Evolutionary conservation across 2,329 filamentous ascomycete genomes (phyloP).

Genomic region (Aulographum hederae): DNA sequence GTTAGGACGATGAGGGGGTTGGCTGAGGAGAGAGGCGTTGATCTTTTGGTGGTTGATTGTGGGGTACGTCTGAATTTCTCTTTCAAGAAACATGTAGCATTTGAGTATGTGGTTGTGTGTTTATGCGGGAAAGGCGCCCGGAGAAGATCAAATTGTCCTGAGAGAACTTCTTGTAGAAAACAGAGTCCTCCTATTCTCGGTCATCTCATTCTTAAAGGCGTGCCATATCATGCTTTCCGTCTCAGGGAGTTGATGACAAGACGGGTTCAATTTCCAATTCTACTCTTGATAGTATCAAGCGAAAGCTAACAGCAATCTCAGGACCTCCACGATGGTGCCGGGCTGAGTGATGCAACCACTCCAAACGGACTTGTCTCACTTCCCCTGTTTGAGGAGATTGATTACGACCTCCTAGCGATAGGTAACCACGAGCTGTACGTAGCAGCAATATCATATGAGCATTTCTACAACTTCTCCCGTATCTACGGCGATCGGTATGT

Average conservation of each 20-base stretch:
- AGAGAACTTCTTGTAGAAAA: too few species aligned
- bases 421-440: constrained; percentile 51
- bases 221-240: too few species aligned
- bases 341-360: constrained; percentile 40
- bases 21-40: constrained; percentile 36
- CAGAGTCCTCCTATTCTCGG: too few species aligned
- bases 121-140: too few species aligned
- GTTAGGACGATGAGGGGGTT: constrained; percentile 40
- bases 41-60: constrained; percentile 42
- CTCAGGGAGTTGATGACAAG: too few species aligned
- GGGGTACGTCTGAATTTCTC: constrained; percentile 28
- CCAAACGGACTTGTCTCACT: constrained; percentile 38
- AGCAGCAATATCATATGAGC: constrained; percentile 41
- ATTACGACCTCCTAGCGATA: constrained; percentile 34
- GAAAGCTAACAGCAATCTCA: constrained; percentile 6
- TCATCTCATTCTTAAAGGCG: too few species aligned
- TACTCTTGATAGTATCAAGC: too few species aligned
- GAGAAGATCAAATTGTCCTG: too few species aligned
- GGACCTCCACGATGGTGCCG: constrained; percentile 49
- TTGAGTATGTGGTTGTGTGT: not conserved
- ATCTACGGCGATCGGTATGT: constrained; percentile 36
- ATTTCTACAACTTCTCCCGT: constrained; percentile 38
- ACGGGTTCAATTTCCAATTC: too few species aligned
- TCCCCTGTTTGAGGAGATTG: constrained; percentile 30
- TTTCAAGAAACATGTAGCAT: not conserved